A percentile compares a stretch with the other conserved stretches of the same genome.
These are phyloP conservation scores for Globisporangium takayamanum DNA, from an alignment of 352 stramenopile species.

Conservation along the genomic window DNA sequence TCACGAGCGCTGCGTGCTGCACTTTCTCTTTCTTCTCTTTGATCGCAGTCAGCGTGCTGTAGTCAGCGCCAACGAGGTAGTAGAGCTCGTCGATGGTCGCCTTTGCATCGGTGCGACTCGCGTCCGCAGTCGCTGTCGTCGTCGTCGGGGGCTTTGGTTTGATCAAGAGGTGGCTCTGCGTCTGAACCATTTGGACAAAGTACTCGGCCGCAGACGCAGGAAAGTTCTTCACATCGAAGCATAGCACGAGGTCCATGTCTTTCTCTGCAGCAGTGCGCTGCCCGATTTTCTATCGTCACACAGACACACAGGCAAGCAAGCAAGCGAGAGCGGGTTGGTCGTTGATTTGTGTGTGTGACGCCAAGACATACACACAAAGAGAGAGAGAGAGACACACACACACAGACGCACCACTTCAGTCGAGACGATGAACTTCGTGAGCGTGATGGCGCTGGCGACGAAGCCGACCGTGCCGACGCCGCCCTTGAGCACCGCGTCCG, in stretches of 20 bases:
- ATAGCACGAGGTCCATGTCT: slow-evolving; percentile 66
- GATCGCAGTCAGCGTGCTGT: slow-evolving; percentile 47
- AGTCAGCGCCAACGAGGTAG: slow-evolving; percentile 51
- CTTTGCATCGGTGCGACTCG: neutral
- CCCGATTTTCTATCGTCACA: slow-evolving; percentile 38
- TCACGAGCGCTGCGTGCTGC: slow-evolving; percentile 32
- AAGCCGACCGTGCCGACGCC: slow-evolving; percentile 66
- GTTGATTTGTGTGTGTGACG: neutral
- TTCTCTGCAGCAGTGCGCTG: slow-evolving; percentile 43
- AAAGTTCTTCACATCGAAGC: slow-evolving; percentile 61
- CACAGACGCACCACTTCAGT: slow-evolving; percentile 48
- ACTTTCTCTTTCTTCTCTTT: slow-evolving; percentile 51
- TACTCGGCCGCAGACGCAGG: slow-evolving; percentile 41
- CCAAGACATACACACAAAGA: neutral
- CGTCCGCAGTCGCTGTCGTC: slow-evolving; percentile 12
- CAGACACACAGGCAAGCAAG: neutral
- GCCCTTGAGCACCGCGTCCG: slow-evolving; percentile 60
- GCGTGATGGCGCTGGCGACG: slow-evolving; percentile 61
- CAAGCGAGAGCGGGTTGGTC: neutral
- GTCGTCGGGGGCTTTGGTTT: slow-evolving; percentile 24
- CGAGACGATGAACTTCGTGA: slow-evolving; percentile 76
- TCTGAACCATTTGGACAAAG: slow-evolving; percentile 56
- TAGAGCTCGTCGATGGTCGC: slow-evolving; percentile 20
- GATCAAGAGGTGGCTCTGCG: slow-evolving; percentile 57
- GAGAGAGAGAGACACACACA: slow-evolving; percentile 11